phyloP scores from a whole-genome alignment of 441 rosid genomes.

The Eugenia klotzschiana region DNA sequence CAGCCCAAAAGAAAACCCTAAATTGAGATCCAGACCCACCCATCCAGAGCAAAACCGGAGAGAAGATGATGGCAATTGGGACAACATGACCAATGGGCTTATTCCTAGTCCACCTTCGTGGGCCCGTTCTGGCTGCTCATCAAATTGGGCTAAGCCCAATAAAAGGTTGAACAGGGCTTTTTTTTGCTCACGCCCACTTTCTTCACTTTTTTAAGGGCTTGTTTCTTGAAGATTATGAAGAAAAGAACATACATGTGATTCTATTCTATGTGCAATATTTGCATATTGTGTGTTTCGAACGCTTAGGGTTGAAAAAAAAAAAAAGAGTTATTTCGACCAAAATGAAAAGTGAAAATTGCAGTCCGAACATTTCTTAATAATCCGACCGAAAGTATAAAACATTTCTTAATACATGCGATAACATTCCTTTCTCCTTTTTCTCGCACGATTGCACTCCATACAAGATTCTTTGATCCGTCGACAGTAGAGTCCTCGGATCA shows the following conservation, averaged over 20 bases:
- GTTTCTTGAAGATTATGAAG: not conserved
- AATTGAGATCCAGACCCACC: not conserved
- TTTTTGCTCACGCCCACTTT: not conserved
- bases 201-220: not conserved
- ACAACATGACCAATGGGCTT: not conserved
- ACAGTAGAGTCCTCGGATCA: not conserved
- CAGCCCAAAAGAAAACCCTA: not conserved
- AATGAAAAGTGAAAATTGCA: not conserved
- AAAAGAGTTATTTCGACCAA: not conserved
- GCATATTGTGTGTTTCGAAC: not conserved
- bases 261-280: not conserved
- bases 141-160: not conserved
- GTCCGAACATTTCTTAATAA: no score
- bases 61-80: not conserved
- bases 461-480: not conserved
- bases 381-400: no score
- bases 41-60: not conserved
- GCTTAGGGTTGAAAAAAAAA: not conserved
- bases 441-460: not conserved
- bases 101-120: fast-evolving
- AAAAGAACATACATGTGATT: not conserved
- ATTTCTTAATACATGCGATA: no score
- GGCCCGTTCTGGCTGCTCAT: not conserved
- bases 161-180: fast-evolving
- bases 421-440: fast-evolving